Conservation (phyloP, 352 stramenopile species). For the Pythium apleroticum region DNA sequence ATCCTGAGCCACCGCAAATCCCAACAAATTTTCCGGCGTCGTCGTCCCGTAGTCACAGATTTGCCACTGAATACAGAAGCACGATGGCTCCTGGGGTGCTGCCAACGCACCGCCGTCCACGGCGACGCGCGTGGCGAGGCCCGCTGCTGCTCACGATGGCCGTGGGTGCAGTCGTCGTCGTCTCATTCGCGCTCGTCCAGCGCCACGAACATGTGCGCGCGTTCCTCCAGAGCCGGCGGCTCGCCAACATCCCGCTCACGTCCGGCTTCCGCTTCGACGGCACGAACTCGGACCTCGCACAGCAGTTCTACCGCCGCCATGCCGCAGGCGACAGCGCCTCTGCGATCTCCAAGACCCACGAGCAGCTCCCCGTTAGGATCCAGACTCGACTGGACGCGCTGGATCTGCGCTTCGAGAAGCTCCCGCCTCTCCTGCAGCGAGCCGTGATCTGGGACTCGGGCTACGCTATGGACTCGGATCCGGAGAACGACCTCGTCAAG, state of each 20-base stretch:
- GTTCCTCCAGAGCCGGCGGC: conserved; percentile 1
- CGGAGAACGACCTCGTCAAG: conserved; percentile 13
- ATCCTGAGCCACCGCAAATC: not conserved
- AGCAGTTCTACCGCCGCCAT: conserved; percentile 33
- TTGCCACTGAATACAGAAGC: not conserved
- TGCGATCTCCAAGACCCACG: conserved; percentile 7
- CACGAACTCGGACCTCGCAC: conserved; percentile 30
- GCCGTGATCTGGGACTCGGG: conserved; percentile 44
- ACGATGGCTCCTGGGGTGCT: not conserved
- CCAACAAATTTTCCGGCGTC: not conserved
- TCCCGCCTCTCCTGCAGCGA: conserved; percentile 31
- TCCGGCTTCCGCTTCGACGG: conserved; percentile 30
- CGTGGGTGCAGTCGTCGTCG: not conserved
- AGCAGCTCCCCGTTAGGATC: conserved; percentile 11
- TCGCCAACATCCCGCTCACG: conserved; percentile 5
- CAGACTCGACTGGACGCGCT: not conserved
- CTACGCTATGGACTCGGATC: conserved; percentile 25
- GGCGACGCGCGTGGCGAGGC: not conserved
- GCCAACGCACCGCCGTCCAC: not conserved
- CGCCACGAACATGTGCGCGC: not conserved
- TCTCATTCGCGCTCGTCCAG: not conserved
- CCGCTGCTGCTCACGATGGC: not conserved
- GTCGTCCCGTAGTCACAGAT: not conserved
- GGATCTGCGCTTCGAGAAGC: conserved; percentile 10
- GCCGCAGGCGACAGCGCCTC: conserved; percentile 14